Base-by-base conservation (phyloP, 2,329 filamentous ascomycete genomes). In the Microcyclospora tardicrescens region DNA sequence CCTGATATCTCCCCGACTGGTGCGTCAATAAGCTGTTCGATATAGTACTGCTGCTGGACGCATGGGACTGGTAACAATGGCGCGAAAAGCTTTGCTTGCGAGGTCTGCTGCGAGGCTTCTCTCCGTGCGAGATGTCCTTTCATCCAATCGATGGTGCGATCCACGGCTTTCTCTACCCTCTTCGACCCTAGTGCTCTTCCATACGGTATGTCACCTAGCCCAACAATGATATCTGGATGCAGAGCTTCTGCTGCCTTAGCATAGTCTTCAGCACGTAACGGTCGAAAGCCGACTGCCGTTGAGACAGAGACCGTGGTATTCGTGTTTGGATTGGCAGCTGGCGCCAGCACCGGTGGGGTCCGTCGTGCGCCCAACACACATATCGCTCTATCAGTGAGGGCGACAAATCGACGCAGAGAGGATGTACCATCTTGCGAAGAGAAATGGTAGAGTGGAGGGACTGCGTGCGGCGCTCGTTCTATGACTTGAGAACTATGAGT, bases 241-340 rank as follows among this genome's bases (percentile, higher is more conserved):
- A 94, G 62, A n/a, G 65, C 69, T 42, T 71, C 62, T 2, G 81
- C 67, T 13, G 77, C 77, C 5, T 74, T 65, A 28, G 72, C 66
- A 62, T 91, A 96, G 38, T 82, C 75, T 6, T 74, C 67, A 0
- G 77, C 74, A 27, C 73, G 72, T 28, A 96, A 65, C 40, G 73
- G 69, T 44, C 76, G 73, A 61, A 93, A 94, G 24, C 91, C 91
- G 1, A 85, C 84, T 0, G 86, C 89, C 2, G 91, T 94, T 56
- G 83, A 78, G 35, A 96, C 72, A 13, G 81, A 77, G 32, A 96
- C 69, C 34, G 77, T 72, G 30, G 73, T 73, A 44, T 79, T 73
- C 8, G 77, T 57, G 34, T 57, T 57, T 14, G 57, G 51, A 34
- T 54, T 60, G 16, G 55, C 53, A 28, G 57, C 91, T 86, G 46